Evolutionary conservation across 257 asterid species (phyloP).

Genomic region (Gentiana straminea): DNA sequence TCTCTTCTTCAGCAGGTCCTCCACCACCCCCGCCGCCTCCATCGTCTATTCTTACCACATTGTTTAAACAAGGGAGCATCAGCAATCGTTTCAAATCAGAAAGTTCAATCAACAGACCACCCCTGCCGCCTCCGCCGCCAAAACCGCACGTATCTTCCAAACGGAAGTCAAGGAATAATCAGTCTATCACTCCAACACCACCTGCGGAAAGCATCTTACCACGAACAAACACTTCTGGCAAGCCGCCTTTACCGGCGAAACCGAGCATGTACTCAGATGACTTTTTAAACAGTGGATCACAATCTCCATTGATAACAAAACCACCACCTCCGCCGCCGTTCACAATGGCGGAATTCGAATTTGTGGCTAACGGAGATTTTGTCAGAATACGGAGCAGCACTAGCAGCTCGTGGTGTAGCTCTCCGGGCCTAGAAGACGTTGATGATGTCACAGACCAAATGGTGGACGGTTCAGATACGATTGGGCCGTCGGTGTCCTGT

Average conservation of each 20-base stretch:
- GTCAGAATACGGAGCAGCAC: slow-evolving; percentile 43
- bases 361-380: slow-evolving; percentile 47
- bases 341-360: slow-evolving; percentile 41
- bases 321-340: slow-evolving; percentile 78
- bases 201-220: slow-evolving; percentile 18
- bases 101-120: slow-evolving; percentile 17
- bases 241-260: slow-evolving; percentile 64
- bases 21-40: slow-evolving; percentile 64
- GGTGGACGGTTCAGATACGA: slow-evolving; percentile 38
- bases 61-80: slow-evolving; percentile 49
- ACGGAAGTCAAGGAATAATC: slow-evolving; percentile 2
- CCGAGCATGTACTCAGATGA: slow-evolving; percentile 22
- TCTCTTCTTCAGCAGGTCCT: slow-evolving; percentile 33
- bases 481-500: slow-evolving; percentile 50
- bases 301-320: slow-evolving; percentile 50
- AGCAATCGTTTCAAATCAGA: slow-evolving; percentile 42
- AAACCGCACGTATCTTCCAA: slow-evolving; percentile 3
- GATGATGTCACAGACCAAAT: slow-evolving; percentile 32
- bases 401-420: slow-evolving; percentile 58
- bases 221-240: slow-evolving; percentile 18
- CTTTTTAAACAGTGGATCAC: slow-evolving; percentile 33
- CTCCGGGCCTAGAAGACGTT: slow-evolving; percentile 61
- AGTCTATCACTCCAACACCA: slow-evolving; percentile 10
- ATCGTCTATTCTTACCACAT: slow-evolving; percentile 45
- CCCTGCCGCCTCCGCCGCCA: slow-evolving; percentile 21